Percentiles rank a stretch among this genome's conserved stretches.
phyloP scores from a whole-genome alignment of 139 green algal genomes.

The Microglena sp. region DNA sequence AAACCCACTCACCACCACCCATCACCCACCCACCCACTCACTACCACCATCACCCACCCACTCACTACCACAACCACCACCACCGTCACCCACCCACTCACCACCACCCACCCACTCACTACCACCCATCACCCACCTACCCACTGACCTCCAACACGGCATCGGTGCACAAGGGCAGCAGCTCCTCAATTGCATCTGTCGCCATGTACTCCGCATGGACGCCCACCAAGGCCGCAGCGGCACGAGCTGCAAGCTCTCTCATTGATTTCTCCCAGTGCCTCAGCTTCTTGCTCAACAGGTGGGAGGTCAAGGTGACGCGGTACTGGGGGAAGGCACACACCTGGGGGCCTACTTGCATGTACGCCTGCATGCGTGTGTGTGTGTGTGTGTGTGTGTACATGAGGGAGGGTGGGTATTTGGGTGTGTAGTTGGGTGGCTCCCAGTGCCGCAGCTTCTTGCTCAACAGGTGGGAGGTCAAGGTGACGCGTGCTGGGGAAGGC shows the following conservation, averaged over 20 bases:
- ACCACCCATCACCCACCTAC: too few relatives aligned
- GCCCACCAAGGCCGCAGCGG: conserved; percentile 56
- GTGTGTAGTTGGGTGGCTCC: too few relatives aligned
- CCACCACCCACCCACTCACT: too few relatives aligned
- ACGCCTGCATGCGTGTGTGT: conserved; percentile 36
- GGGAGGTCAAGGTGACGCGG: conserved; percentile 40
- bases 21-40: too few relatives aligned
- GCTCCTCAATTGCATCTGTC: conserved; percentile 24
- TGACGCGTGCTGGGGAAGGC: too few relatives aligned
- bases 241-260: conserved; percentile 17
- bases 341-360: conserved; percentile 44
- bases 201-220: conserved; percentile 17
- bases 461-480: too few relatives aligned
- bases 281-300: conserved; percentile 78
- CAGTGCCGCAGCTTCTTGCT: too few relatives aligned
- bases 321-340: conserved; percentile 59
- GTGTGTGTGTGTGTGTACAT: conserved; percentile 7
- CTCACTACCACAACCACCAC: too few relatives aligned
- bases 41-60: too few relatives aligned
- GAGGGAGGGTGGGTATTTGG: too few relatives aligned
- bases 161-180: conserved; percentile 44
- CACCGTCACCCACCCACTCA: too few relatives aligned
- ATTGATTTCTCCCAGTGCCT: conserved; percentile 85
- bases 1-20: too few relatives aligned
- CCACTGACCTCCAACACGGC: conserved; percentile 8